Percentiles rank a stretch among this genome's conserved stretches.
Evolutionary conservation across 2,329 filamentous ascomycete species (phyloP).

Genomic region (Trichoderma sp.): DNA sequence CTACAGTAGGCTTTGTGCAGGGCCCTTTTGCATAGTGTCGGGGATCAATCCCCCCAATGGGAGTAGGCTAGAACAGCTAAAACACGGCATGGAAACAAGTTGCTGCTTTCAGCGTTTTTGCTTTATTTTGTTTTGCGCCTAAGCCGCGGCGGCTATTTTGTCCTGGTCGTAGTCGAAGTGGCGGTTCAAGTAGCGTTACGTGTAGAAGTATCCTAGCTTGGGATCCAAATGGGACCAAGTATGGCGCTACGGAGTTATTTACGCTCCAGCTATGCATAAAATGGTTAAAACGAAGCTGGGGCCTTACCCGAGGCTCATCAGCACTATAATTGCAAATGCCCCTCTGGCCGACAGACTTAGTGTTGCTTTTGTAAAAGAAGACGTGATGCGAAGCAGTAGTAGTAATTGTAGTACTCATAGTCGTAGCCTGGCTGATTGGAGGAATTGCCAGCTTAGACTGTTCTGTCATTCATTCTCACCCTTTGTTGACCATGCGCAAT

Average conservation of each 20-base stretch:
- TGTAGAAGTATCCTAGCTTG: background rate
- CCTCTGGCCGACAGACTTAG: background rate
- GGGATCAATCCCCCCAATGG: background rate
- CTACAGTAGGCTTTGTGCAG: background rate
- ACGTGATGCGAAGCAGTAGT: background rate
- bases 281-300: background rate
- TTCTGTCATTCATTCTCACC: background rate
- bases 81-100: background rate
- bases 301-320: background rate
- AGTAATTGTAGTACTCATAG: too few relatives aligned
- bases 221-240: background rate
- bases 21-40: slow-evolving; percentile 8
- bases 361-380: background rate
- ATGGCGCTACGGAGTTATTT: slow-evolving; percentile 1
- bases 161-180: background rate
- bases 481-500: background rate
- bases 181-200: background rate
- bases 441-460: background rate
- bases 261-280: background rate
- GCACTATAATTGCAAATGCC: background rate
- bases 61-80: background rate
- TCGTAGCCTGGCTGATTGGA: background rate
- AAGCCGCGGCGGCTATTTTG: background rate
- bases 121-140: background rate
- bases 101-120: background rate